phyloP scores from a whole-genome alignment of 768 basidiomycete species.

The Russula sp. region DNA sequence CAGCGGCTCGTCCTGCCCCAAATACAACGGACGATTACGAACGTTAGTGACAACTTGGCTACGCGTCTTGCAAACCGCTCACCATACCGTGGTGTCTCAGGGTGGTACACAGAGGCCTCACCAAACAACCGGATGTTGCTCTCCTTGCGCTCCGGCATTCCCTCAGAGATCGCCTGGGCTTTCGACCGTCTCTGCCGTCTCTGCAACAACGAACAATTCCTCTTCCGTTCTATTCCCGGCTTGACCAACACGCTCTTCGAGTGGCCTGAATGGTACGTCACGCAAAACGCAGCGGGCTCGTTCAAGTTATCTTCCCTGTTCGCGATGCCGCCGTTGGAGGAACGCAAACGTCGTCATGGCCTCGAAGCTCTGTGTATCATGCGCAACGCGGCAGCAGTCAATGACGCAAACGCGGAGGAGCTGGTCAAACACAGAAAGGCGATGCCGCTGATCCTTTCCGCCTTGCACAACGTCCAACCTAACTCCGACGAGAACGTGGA shows the following conservation, averaged over 20 bases:
- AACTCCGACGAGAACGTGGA: slow-evolving; percentile 63
- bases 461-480: slow-evolving; percentile 53
- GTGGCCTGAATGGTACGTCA: slow-evolving; percentile 82
- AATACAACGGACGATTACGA: slow-evolving; percentile 67
- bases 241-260: slow-evolving; percentile 78
- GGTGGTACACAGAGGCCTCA: slow-evolving; percentile 79
- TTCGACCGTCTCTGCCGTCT: slow-evolving; percentile 78
- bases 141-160: slow-evolving; percentile 75
- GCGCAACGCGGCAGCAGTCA: slow-evolving; percentile 72
- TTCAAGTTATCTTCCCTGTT: slow-evolving; percentile 38
- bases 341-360: slow-evolving; percentile 63
- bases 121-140: slow-evolving; percentile 87
- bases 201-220: slow-evolving; percentile 72
- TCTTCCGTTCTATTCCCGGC: slow-evolving; percentile 64
- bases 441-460: slow-evolving; percentile 54
- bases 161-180: slow-evolving; percentile 81
- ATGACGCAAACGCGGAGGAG: slow-evolving; percentile 57
- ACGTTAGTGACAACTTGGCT: slow-evolving; percentile 34
- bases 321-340: slow-evolving; percentile 42
- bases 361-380: slow-evolving; percentile 79
- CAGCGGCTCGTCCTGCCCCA: slow-evolving; percentile 13
- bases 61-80: slow-evolving; percentile 5
- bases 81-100: slow-evolving; percentile 31
- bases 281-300: slow-evolving; percentile 23
- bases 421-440: slow-evolving; percentile 54